Conservation (phyloP, 495 filamentous ascomycete genomes). For the Cryomyces minteri region DNA sequence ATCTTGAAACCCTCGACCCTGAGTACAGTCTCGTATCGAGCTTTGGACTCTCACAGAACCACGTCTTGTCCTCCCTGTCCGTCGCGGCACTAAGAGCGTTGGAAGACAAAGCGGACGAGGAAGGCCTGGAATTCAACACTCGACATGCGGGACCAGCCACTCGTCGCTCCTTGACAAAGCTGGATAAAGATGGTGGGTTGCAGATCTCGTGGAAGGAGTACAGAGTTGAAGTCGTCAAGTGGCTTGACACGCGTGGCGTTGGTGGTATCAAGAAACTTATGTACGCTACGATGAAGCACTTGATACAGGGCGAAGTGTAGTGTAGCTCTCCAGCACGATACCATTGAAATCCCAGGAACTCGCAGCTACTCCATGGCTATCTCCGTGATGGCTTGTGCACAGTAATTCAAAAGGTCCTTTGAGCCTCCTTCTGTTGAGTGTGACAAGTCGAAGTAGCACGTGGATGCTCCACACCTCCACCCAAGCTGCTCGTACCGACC, state of each 20-base stretch:
- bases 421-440: too few species aligned
- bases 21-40: conserved; percentile 28
- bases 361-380: too few species aligned
- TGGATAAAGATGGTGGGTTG: conserved; percentile 52
- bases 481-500: too few species aligned
- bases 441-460: too few species aligned
- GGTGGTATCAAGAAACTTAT: conserved; percentile 53
- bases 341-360: too few species aligned
- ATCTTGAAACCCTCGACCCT: conserved; percentile 25
- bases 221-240: conserved; percentile 49
- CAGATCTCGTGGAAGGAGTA: conserved; percentile 58
- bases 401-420: too few species aligned
- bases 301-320: conserved; percentile 17
- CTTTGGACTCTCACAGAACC: conserved; percentile 55
- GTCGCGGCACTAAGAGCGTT: conserved; percentile 49
- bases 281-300: conserved; percentile 67
- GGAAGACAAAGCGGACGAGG: conserved; percentile 32
- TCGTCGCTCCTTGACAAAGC: conserved; percentile 37
- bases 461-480: too few species aligned
- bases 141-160: conserved; percentile 64
- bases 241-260: conserved; percentile 46
- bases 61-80: conserved; percentile 42
- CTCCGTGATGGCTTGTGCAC: too few species aligned
- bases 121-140: conserved; percentile 23
- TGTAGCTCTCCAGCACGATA: too few species aligned